A percentile compares a stretch with the other conserved stretches of the same genome.
phyloP scores from a whole-genome alignment of 2,329 filamentous ascomycete species.

The Colletotrichum liaoningense region DNA sequence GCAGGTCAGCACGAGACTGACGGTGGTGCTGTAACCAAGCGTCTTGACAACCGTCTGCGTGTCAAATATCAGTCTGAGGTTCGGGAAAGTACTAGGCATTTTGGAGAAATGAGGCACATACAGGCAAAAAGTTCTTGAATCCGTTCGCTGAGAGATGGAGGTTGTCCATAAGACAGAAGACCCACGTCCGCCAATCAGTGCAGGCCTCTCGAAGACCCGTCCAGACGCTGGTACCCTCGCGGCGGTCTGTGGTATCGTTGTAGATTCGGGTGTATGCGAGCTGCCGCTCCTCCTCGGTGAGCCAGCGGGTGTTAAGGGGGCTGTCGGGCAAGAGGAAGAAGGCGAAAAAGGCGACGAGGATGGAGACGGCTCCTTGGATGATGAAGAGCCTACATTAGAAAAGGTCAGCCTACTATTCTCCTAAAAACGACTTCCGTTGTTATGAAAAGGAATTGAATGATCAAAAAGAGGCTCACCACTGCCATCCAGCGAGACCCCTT shows the following conservation, averaged over 20 bases:
- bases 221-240: conserved; percentile 52
- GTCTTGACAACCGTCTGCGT: conserved; percentile 50
- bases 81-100: too few species aligned
- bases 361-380: conserved; percentile 52
- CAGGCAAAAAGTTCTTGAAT: conserved; percentile 50
- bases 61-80: background rate
- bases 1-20: conserved; percentile 59
- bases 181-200: conserved; percentile 58
- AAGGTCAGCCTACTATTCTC: background rate
- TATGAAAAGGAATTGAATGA: background rate
- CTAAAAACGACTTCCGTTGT: too few species aligned
- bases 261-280: conserved; percentile 50
- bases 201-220: conserved; percentile 56
- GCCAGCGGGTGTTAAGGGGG: conserved; percentile 50
- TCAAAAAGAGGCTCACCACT: conserved; percentile 46
- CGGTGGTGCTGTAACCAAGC: conserved; percentile 54
- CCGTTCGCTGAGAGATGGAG: conserved; percentile 61
- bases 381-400: conserved; percentile 49
- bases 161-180: conserved; percentile 63
- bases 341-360: conserved; percentile 47
- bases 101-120: background rate
- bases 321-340: conserved; percentile 53
- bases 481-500: conserved; percentile 52
- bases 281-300: conserved; percentile 53
- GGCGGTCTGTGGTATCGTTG: conserved; percentile 45